Percentiles rank a stretch among this genome's conserved stretches.
These are phyloP conservation scores for Aspergillus uvarum DNA, from an alignment of 2,329 filamentous ascomycete genomes.

Conservation along the genomic window DNA sequence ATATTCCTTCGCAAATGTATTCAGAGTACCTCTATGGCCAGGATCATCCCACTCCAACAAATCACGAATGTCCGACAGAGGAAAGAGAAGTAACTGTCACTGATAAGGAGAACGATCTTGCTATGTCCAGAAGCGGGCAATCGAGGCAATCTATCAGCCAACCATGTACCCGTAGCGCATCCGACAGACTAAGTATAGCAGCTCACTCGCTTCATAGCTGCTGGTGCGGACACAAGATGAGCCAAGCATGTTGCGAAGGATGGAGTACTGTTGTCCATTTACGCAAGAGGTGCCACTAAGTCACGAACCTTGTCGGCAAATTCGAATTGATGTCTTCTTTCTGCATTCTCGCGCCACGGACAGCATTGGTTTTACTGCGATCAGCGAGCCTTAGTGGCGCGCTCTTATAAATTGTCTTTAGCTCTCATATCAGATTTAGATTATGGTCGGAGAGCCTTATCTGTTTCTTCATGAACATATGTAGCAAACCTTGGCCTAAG, in stretches of 20 bases:
- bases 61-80: neutral
- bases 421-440: neutral
- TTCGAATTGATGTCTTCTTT: neutral
- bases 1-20: conserved; percentile 42
- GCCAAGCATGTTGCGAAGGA: conserved; percentile 65
- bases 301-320: neutral
- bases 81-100: neutral
- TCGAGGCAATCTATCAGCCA: neutral
- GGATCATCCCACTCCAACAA: conserved; percentile 2
- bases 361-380: neutral
- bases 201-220: conserved; percentile 59
- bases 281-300: conserved; percentile 55
- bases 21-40: conserved; percentile 35
- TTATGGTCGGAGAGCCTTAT: neutral
- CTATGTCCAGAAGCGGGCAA: neutral
- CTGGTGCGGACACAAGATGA: conserved; percentile 73
- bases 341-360: neutral
- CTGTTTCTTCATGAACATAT: neutral
- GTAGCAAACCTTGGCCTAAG: neutral
- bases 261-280: conserved; percentile 67
- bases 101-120: neutral
- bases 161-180: neutral
- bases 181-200: neutral
- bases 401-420: neutral
- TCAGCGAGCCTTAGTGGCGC: neutral